phyloP scores from a whole-genome alignment of 108 stramenopile species.

The Fragilaria radians region DNA sequence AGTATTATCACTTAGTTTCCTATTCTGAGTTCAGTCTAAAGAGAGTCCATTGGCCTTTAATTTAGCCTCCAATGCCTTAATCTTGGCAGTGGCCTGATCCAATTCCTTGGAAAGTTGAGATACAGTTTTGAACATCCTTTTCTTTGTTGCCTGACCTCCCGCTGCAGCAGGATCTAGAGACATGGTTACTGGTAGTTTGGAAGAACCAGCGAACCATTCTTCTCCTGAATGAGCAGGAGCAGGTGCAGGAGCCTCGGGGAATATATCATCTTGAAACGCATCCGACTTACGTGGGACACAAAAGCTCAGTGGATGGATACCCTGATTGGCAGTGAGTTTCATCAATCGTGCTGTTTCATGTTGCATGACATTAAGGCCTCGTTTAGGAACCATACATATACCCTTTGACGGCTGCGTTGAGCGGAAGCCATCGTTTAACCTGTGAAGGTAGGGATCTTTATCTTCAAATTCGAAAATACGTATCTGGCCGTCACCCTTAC shows the following conservation, averaged over 20 bases:
- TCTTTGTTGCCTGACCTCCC: constrained; percentile 17
- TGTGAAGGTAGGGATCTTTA: constrained; percentile 81
- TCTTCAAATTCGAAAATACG: constrained; percentile 94
- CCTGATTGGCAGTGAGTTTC: constrained; percentile 89
- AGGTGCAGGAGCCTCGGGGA: constrained; percentile 81
- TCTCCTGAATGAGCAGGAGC: constrained; percentile 86
- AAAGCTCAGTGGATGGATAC: constrained; percentile 90
- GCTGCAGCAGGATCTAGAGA: constrained; percentile 63
- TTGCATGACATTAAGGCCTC: constrained; percentile 88
- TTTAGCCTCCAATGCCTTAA: constrained; percentile 71
- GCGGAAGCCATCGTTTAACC: constrained; percentile 88
- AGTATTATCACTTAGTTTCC: too few species aligned
- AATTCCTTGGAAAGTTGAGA: constrained; percentile 61
- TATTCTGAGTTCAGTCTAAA: neutral
- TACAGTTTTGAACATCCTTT: constrained; percentile 61
- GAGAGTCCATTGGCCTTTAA: constrained; percentile 57
- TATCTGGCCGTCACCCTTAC: constrained; percentile 99
- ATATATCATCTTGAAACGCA: constrained; percentile 98
- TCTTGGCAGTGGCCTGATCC: constrained; percentile 58
- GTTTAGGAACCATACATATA: constrained; percentile 95
- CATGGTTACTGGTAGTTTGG: constrained; percentile 77
- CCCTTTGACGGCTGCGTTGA: constrained; percentile 94
- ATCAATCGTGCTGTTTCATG: constrained; percentile 93
- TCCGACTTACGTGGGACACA: constrained; percentile 97
- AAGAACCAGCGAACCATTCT: constrained; percentile 89